Conservation (phyloP, 1,284 basidiomycete genomes). For the Trichosporon asahii region DNA sequence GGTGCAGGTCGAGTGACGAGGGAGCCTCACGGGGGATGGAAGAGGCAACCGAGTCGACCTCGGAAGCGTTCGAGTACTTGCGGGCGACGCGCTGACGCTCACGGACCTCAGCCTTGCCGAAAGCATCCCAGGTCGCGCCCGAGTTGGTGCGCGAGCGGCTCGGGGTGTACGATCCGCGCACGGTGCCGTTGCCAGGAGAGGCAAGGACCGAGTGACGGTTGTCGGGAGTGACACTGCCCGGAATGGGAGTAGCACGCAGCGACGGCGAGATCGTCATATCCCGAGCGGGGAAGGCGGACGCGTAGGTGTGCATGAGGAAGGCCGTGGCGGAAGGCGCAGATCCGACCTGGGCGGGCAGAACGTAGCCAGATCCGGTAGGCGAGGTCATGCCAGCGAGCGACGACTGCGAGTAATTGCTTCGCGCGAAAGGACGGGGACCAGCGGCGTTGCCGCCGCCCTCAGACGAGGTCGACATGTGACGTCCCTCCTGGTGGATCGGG, state of each 20-base stretch:
- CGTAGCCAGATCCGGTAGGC: constrained; percentile 17
- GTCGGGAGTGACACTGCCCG: constrained; percentile 8
- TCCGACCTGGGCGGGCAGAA: constrained; percentile 34
- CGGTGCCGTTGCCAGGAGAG: constrained; percentile 14
- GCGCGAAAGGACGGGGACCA: constrained; percentile 20
- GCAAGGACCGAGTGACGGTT: neutral
- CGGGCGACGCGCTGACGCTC: constrained; percentile 18
- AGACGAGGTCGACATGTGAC: constrained; percentile 25
- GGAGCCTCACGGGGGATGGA: neutral
- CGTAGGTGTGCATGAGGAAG: constrained; percentile 38
- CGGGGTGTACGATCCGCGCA: constrained; percentile 16
- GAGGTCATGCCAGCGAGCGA: constrained; percentile 32
- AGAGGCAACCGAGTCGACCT: neutral
- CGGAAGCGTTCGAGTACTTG: constrained; percentile 13
- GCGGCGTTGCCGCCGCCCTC: constrained; percentile 21
- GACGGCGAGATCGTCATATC: constrained; percentile 19
- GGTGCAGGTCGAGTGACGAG: constrained; percentile 13
- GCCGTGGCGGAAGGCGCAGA: constrained; percentile 40
- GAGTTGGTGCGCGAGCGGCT: constrained; percentile 32
- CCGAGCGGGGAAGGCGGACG: constrained; percentile 39
- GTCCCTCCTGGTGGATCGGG: constrained; percentile 22
- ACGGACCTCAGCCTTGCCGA: constrained; percentile 35
- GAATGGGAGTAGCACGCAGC: constrained; percentile 14
- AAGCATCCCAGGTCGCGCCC: constrained; percentile 41
- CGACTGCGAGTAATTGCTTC: constrained; percentile 40